These are phyloP conservation scores for Echites panduratus DNA, from an alignment of 257 asterid genomes.

Conservation along the genomic window DNA sequence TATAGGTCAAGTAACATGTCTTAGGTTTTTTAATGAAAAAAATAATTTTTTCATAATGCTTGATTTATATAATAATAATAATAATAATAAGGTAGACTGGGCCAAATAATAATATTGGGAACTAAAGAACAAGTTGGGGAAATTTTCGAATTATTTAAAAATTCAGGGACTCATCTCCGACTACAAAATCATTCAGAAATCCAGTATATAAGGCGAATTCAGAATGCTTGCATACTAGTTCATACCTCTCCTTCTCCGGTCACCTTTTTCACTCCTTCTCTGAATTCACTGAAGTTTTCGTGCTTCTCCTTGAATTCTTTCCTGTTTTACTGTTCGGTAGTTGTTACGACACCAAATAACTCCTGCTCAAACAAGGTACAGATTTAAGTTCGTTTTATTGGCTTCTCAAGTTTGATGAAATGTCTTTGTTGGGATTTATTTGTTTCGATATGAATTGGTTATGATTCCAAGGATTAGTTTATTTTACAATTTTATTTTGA, in stretches of 20 bases:
- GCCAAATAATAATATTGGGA: too few relatives aligned
- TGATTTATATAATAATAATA: too few relatives aligned
- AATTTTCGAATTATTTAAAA: neutral
- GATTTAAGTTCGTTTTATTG: neutral
- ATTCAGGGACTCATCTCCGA: neutral
- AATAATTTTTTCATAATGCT: too few relatives aligned
- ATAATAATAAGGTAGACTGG: too few relatives aligned
- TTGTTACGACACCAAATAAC: neutral
- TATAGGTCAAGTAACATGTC: too few relatives aligned
- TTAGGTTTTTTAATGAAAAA: too few relatives aligned
- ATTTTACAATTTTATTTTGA: neutral
- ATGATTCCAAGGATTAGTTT: neutral
- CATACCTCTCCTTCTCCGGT: neutral
- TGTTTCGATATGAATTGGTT: neutral
- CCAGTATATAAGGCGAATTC: neutral
- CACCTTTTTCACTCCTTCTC: neutral
- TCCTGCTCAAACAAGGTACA: neutral
- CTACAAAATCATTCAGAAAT: neutral
- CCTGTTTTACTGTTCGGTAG: neutral
- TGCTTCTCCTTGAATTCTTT: neutral
- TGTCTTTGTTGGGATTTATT: neutral
- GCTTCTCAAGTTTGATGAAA: neutral
- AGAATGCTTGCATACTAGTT: neutral
- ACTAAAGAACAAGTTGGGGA: neutral
- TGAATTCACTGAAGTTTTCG: neutral